phyloP scores from a whole-genome alignment of 2,329 filamentous ascomycete genomes.

The Tothia fuscella region DNA sequence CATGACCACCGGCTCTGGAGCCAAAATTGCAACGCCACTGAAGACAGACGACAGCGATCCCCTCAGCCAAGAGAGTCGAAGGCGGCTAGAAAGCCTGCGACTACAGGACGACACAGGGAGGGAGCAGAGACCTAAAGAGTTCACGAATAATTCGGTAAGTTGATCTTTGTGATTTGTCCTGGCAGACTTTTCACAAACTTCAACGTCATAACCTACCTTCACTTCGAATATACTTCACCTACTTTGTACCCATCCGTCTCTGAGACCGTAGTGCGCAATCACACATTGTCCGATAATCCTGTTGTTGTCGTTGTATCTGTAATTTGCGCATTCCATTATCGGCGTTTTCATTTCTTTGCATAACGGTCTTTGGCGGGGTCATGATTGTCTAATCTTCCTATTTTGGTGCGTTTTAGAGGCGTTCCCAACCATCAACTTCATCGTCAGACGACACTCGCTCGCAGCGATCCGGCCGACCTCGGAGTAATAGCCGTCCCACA shows the following conservation, averaged over 20 bases:
- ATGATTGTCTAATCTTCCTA: slow-evolving; percentile 20
- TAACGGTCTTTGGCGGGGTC: slow-evolving; percentile 1
- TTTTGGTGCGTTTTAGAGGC: slow-evolving; percentile 25
- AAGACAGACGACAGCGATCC: slow-evolving; percentile 64
- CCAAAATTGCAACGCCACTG: slow-evolving; percentile 29
- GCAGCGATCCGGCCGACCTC: slow-evolving; percentile 21
- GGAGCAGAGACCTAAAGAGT: slow-evolving; percentile 1
- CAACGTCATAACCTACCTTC: background rate
- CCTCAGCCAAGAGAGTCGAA: slow-evolving; percentile 69
- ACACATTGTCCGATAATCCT: slow-evolving; percentile 3
- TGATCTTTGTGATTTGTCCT: slow-evolving; percentile 7
- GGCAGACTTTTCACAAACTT: slow-evolving; percentile 1
- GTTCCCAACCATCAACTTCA: slow-evolving; percentile 14
- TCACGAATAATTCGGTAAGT: slow-evolving; percentile 7
- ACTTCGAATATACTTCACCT: background rate
- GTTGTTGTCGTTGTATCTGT: background rate
- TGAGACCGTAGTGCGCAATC: background rate
- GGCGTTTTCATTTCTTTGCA: background rate
- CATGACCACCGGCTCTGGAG: slow-evolving; percentile 13
- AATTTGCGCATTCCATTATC: background rate
- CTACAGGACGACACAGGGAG: slow-evolving; percentile 58
- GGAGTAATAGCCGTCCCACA: slow-evolving; percentile 28
- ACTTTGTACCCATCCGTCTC: slow-evolving; percentile 1
- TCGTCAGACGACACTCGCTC: slow-evolving; percentile 23
- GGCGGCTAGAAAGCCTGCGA: slow-evolving; percentile 79